phyloP scores from a whole-genome alignment of 1,284 basidiomycete species.

The Microbotryum intermedium region DNA sequence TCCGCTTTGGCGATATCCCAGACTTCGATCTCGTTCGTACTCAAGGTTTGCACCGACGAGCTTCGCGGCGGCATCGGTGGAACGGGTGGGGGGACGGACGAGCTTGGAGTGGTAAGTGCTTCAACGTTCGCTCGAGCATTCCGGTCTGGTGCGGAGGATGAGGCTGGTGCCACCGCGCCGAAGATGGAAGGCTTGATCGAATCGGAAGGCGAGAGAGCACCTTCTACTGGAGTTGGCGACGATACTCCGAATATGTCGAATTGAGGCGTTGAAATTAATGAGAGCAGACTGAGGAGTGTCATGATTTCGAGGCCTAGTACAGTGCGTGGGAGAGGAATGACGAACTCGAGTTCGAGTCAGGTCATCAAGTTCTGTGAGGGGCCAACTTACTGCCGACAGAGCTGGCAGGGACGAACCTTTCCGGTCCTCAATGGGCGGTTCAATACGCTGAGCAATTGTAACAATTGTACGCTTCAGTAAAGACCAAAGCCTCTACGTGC shows the following conservation, averaged over 20 bases:
- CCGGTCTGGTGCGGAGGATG: neutral
- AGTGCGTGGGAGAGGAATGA: neutral
- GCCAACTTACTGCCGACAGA: neutral
- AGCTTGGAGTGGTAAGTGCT: neutral
- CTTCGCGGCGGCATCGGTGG: neutral
- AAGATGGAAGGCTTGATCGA: too few species aligned
- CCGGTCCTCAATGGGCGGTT: slow-evolving; percentile 11
- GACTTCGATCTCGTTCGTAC: slow-evolving; percentile 16
- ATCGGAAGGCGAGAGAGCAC: neutral
- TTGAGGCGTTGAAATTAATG: slow-evolving; percentile 12
- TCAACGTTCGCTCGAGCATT: neutral
- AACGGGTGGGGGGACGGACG: neutral
- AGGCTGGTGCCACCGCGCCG: neutral
- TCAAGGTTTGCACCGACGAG: neutral
- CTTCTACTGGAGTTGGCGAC: neutral
- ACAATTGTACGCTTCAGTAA: neutral
- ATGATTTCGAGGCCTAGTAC: slow-evolving; percentile 17
- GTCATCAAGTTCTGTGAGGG: neutral
- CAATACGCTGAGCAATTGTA: slow-evolving; percentile 9
- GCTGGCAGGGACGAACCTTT: slow-evolving; percentile 3
- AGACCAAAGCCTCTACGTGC: neutral
- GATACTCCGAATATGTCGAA: neutral
- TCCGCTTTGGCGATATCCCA: neutral
- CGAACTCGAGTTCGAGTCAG: neutral
- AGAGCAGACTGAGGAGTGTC: slow-evolving; percentile 6